Conservation (phyloP, 2,329 filamentous ascomycete genomes). For the Diaporthe nobilis region DNA sequence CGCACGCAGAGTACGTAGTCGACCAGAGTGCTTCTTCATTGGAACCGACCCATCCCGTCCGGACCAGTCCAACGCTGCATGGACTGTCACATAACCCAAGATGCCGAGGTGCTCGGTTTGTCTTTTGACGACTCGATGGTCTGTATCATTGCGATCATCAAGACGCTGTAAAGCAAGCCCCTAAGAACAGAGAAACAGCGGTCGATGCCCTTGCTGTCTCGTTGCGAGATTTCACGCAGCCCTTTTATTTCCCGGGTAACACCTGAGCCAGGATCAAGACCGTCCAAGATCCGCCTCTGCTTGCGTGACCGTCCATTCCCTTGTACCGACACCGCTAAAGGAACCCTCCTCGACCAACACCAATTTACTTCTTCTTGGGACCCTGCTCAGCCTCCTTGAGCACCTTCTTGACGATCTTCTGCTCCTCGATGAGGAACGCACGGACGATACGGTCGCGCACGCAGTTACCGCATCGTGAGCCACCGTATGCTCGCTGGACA, state of each 20-base stretch:
- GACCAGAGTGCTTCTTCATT: neutral
- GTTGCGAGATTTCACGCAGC: constrained; percentile 60
- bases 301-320: constrained; percentile 53
- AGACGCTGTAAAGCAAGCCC: constrained; percentile 62
- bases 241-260: constrained; percentile 57
- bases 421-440: constrained; percentile 99
- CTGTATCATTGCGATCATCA: constrained; percentile 63
- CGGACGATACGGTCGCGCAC: constrained; percentile 98
- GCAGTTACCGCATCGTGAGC: constrained; percentile 98
- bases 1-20: neutral
- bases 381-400: constrained; percentile 95
- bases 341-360: constrained; percentile 49
- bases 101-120: constrained; percentile 4
- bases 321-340: constrained; percentile 47
- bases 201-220: constrained; percentile 41
- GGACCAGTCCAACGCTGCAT: neutral
- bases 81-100: constrained; percentile 30
- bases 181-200: constrained; percentile 57
- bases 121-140: constrained; percentile 48
- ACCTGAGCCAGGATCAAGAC: constrained; percentile 64
- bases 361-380: constrained; percentile 79
- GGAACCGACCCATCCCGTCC: neutral
- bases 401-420: constrained; percentile 99
- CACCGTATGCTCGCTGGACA: constrained; percentile 97
- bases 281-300: constrained; percentile 41